phyloP scores from a whole-genome alignment of 2,329 filamentous ascomycete species.

The Sporothrix sp. region DNA sequence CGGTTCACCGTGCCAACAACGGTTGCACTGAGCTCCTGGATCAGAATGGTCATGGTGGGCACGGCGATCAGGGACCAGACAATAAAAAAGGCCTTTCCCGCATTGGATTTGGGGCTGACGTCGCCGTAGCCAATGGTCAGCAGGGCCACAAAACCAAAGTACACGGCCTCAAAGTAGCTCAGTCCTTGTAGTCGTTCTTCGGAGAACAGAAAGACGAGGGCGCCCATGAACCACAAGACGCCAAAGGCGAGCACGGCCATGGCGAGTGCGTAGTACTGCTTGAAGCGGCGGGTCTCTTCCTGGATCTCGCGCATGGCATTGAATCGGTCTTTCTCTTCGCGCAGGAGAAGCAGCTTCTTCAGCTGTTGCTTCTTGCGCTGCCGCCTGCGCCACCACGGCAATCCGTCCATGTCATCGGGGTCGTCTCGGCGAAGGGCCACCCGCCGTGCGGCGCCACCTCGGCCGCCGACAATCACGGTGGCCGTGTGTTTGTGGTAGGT shows the following conservation, averaged over 20 bases:
- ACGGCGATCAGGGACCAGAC: conserved; percentile 61
- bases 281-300: conserved; percentile 46
- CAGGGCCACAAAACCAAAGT: conserved; percentile 60
- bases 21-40: conserved; percentile 54
- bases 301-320: conserved; percentile 58
- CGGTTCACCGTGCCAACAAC: conserved; percentile 53
- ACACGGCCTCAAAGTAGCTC: conserved; percentile 55
- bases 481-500: conserved; percentile 24
- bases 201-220: conserved; percentile 52
- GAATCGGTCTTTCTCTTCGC: conserved; percentile 50
- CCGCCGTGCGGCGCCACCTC: conserved; percentile 20
- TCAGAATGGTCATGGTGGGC: conserved; percentile 59
- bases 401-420: conserved; percentile 9
- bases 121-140: conserved; percentile 61
- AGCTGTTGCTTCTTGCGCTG: conserved; percentile 16
- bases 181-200: conserved; percentile 44
- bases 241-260: conserved; percentile 50
- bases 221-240: conserved; percentile 56
- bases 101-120: conserved; percentile 51
- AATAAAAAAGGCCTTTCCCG: conserved; percentile 59
- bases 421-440: conserved; percentile 19
- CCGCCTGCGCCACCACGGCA: conserved; percentile 12
- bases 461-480: conserved; percentile 17
- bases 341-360: conserved; percentile 43
- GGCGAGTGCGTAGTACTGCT: conserved; percentile 49